phyloP scores from a whole-genome alignment of 2,329 filamentous ascomycete species.

The Colletotrichum eleusines region DNA sequence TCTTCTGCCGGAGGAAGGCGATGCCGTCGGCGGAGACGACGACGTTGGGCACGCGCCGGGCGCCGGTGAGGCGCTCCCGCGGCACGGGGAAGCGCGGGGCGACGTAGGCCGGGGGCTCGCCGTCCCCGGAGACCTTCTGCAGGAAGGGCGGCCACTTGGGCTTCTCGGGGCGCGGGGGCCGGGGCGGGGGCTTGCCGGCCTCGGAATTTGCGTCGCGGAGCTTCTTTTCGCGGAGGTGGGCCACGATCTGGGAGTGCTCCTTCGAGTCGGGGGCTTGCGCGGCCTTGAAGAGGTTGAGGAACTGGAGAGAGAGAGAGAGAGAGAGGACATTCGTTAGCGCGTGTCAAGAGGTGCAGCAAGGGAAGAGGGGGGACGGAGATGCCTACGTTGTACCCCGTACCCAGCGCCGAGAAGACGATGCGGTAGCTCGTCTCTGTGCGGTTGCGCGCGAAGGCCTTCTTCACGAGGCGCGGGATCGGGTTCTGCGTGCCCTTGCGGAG shows the following conservation, averaged over 20 bases:
- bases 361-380: not conserved
- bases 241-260: conserved; percentile 57
- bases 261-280: conserved; percentile 53
- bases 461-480: conserved; percentile 69
- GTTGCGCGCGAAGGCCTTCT: conserved; percentile 73
- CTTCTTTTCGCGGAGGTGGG: conserved; percentile 53
- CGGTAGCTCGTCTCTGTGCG: conserved; percentile 67
- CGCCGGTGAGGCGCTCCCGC: conserved; percentile 56
- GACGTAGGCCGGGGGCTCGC: conserved; percentile 61
- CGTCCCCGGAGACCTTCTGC: conserved; percentile 50
- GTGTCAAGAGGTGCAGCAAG: no score
- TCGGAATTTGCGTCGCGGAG: conserved; percentile 21
- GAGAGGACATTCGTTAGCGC: not conserved
- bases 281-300: conserved; percentile 56
- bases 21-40: conserved; percentile 64
- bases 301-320: conserved; percentile 47
- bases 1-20: conserved; percentile 75
- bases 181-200: conserved; percentile 36
- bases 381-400: conserved; percentile 74
- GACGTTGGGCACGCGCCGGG: conserved; percentile 70
- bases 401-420: conserved; percentile 71
- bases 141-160: conserved; percentile 49
- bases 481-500: conserved; percentile 51
- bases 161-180: conserved; percentile 40
- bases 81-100: conserved; percentile 62